Percentiles rank a stretch among this genome's conserved stretches.
These are phyloP conservation scores for Aureobasidium mangrovei DNA, from an alignment of 2,329 filamentous ascomycete genomes.

Conservation along the genomic window DNA sequence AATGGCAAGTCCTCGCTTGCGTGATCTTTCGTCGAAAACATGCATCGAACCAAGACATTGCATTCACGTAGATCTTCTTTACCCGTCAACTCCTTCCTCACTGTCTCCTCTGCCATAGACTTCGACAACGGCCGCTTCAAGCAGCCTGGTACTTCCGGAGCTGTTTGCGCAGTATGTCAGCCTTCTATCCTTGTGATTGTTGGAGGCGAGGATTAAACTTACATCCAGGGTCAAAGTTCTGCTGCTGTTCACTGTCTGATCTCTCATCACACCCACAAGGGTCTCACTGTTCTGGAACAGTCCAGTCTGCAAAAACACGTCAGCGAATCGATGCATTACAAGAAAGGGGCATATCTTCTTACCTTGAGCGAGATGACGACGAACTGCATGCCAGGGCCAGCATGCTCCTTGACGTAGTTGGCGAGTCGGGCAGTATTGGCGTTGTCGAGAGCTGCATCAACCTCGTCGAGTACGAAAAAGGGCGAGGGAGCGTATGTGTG, in stretches of 20 bases:
- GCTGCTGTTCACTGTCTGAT: constrained; percentile 87
- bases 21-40: too few relatives aligned
- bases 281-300: constrained; percentile 96
- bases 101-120: too few relatives aligned
- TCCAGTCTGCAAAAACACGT: constrained; percentile 46
- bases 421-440: constrained; percentile 94
- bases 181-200: neutral
- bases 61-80: too few relatives aligned
- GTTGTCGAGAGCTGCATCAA: constrained; percentile 96
- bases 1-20: too few relatives aligned
- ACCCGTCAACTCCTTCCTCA: too few relatives aligned
- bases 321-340: neutral
- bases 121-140: neutral
- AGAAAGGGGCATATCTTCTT: neutral
- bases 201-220: constrained; percentile 39
- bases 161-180: constrained; percentile 16
- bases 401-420: constrained; percentile 90
- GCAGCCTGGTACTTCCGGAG: constrained; percentile 28
- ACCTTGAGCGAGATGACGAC: constrained; percentile 90
- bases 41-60: neutral
- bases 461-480: constrained; percentile 97
- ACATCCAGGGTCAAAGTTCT: constrained; percentile 91
- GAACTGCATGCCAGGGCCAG: constrained; percentile 96
- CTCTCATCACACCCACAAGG: constrained; percentile 87
- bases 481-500: constrained; percentile 92